Conservation (phyloP, 192 early-diverging fungal species). For the Mortierella claussenii region DNA sequence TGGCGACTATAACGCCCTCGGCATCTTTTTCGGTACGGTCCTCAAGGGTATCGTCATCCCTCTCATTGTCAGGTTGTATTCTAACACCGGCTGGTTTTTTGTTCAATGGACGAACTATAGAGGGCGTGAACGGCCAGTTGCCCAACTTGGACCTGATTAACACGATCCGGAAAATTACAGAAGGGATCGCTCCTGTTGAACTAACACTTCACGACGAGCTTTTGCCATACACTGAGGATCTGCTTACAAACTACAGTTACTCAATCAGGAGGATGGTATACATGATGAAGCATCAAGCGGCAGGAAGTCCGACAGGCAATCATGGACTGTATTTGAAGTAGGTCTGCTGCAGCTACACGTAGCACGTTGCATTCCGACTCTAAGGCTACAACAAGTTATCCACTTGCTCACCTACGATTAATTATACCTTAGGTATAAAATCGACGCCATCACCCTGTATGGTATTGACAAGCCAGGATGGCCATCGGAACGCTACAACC, state of each 20-base stretch:
- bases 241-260: slow-evolving; percentile 54
- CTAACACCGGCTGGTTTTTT: no score
- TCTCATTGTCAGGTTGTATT: no score
- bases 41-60: no score
- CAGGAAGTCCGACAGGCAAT: slow-evolving; percentile 73
- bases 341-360: no score
- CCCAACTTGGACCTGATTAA: slow-evolving; percentile 93
- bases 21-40: slow-evolving; percentile 74
- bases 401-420: background rate
- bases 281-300: slow-evolving; percentile 73
- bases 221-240: slow-evolving; percentile 25
- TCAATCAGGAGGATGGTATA: slow-evolving; percentile 60
- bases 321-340: slow-evolving; percentile 79
- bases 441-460: slow-evolving; percentile 80
- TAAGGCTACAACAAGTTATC: background rate
- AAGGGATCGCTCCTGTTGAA: slow-evolving; percentile 62
- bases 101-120: slow-evolving; percentile 30
- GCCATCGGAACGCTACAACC: slow-evolving; percentile 52
- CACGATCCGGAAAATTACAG: slow-evolving; percentile 69
- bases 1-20: slow-evolving; percentile 70
- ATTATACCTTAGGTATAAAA: slow-evolving; percentile 68
- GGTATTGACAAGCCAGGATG: slow-evolving; percentile 52
- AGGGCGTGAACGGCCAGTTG: slow-evolving; percentile 91
- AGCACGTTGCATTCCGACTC: no score
- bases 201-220: slow-evolving; percentile 68